Evolutionary conservation across 2,329 filamentous ascomycete species (phyloP), one percentile per base, ranked within the genome.

Genomic region (Aaosphaeria pasadenensis): DNA sequence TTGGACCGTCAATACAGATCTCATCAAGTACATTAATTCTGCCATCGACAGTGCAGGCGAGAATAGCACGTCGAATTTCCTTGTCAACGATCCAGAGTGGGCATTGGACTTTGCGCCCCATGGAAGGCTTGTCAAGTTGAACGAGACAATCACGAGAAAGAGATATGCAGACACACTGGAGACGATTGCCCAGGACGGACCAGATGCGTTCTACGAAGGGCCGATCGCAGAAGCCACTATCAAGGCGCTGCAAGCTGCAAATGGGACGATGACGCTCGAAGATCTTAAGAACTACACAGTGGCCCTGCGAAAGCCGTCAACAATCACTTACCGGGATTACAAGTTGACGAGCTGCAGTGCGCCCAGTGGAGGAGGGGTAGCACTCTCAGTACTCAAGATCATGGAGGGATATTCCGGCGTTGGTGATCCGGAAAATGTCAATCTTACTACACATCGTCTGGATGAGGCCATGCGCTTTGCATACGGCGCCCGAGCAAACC

Each of bases 381-480:
- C 83, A 4, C 75, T 95, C 58, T 84, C 82, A 47, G 84, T 86
- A 3, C 76, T 97, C 62, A 96, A 95, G 64, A 90, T 86, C 31
- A 80, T 96, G 69, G 86, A 92, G 67, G 87, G 88, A 13, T 95
- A 90, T 60, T 72, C 80, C 0, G 69, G 74, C 35, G 84, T 92
- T 42, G 84, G 82, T 13, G 72, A 82, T 1, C 70, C 74, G 1
- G 73, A 81, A 39, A 72, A 70, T 13, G 55, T 80, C 17, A 85
- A 89, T 57, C 73, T 95, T 0, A 89, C 85, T 35, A 86, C 86
- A 1, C 94, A 97, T 70, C 83, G 88, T 11, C 80, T 96, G 55
- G 84, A 90, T 62, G 94, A 97, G 75, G 87, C 91, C 9, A 89
- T 96, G 74, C 82, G 90, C 24, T 97, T 95, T 67, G 91, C 83